A percentile compares a stretch with the other conserved stretches of the same genome.
phyloP scores from a whole-genome alignment of 2,329 filamentous ascomycete species.

The Talaromyces atroroseus region DNA sequence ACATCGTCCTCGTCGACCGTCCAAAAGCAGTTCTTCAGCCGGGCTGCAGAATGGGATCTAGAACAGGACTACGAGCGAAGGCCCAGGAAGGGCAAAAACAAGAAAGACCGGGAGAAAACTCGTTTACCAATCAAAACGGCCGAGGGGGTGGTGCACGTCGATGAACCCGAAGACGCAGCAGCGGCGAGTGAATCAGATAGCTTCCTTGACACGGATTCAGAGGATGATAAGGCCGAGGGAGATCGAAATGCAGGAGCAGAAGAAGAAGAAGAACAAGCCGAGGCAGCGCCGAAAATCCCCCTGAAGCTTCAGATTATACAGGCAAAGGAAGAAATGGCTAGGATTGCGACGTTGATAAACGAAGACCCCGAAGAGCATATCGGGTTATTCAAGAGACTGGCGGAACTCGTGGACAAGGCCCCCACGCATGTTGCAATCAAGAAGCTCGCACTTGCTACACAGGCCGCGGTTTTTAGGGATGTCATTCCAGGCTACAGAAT shows the following conservation, averaged over 20 bases:
- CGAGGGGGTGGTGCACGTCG: conserved; percentile 62
- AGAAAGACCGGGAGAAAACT: conserved; percentile 66
- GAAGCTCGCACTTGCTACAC: conserved; percentile 80
- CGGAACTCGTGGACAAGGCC: conserved; percentile 59
- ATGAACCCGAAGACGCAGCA: conserved; percentile 39
- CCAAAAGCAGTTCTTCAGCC: conserved; percentile 59
- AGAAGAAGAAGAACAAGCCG: conserved; percentile 37
- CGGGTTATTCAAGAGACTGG: conserved; percentile 70
- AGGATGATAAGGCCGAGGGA: conserved; percentile 44
- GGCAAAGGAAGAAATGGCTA: conserved; percentile 88
- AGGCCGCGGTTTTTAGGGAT: conserved; percentile 88
- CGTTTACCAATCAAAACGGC: conserved; percentile 81
- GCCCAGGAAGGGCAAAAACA: conserved; percentile 69
- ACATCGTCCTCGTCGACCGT: conserved; percentile 23
- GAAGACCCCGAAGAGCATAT: conserved; percentile 91
- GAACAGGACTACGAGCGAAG: conserved; percentile 86
- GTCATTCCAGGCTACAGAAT: conserved; percentile 96
- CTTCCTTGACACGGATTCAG: conserved; percentile 53
- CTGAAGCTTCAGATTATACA: conserved; percentile 73
- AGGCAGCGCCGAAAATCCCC: conserved; percentile 58
- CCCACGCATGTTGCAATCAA: conserved; percentile 63
- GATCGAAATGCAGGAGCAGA: conserved; percentile 41
- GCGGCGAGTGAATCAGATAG: conserved; percentile 53
- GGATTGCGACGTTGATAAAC: conserved; percentile 72
- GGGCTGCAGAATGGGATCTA: conserved; percentile 77